Conservation (phyloP, 306 rosid genomes). For the Bauhinia variegata region DNA sequence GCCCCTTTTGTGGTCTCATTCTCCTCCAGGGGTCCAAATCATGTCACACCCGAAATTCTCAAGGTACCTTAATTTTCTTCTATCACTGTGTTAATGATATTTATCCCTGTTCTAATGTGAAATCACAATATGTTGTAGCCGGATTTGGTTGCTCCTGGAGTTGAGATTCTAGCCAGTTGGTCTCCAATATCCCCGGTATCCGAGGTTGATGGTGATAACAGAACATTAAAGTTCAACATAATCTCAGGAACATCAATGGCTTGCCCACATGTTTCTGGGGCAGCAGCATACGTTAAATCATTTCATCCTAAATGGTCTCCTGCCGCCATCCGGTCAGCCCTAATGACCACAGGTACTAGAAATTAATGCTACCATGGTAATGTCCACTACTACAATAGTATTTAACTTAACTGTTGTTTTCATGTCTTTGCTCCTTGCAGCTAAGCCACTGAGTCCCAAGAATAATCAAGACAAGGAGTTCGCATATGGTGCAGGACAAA, state of each 20-base stretch:
- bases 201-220: conserved; percentile 13
- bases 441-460: conserved; percentile 33
- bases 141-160: conserved; percentile 49
- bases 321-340: conserved; percentile 33
- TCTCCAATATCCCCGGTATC: conserved; percentile 33
- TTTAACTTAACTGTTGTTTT: neutral
- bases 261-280: conserved; percentile 32
- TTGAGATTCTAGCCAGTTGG: conserved; percentile 51
- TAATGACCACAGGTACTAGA: conserved; percentile 39
- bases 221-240: conserved; percentile 32
- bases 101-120: neutral
- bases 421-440: conserved; percentile 25
- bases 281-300: neutral
- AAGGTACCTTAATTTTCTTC: conserved; percentile 35
- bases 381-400: neutral
- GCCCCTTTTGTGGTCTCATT: conserved; percentile 45
- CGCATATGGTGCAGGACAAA: conserved; percentile 54
- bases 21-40: conserved; percentile 50
- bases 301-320: neutral
- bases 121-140: conserved; percentile 18
- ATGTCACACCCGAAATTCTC: conserved; percentile 38
- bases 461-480: conserved; percentile 40
- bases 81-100: neutral
- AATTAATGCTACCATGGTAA: neutral
- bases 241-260: conserved; percentile 47